Base-by-base conservation (phyloP, 352 stramenopile species). In the Hyaloperonospora brassicae region DNA sequence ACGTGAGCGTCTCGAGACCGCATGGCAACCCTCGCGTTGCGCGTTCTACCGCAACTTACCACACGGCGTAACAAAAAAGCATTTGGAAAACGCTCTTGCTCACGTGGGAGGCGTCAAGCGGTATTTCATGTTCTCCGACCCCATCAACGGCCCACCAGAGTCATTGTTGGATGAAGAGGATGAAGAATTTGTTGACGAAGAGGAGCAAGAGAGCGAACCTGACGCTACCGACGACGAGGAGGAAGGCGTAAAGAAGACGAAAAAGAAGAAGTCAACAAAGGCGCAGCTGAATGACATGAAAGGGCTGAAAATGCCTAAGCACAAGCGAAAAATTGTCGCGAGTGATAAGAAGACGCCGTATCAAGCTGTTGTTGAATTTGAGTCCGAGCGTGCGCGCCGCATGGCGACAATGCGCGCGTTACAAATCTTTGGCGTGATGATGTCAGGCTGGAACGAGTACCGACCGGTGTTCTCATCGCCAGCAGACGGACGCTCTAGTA, bases 391-490 rank as follows among this genome's bases (percentile, higher is more conserved):
- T 40, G 64, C 55, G 5, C 73, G 68, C 11, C 72, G 84, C 4
- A 73, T 72, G 5, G 84, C 84, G 34, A 69, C 87, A 44, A 82
- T 87, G 57, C 79, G 78, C 8, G 78, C 84, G 44, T 57, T 92
- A 22, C 79, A 89, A 66, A 94, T 94, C 55, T 94, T 94, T 54
- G 84, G 84, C 24, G 81, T 94, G 21, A 92, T 94, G 79, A 89
- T 94, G 76, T 64, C 50, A 21, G 83, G 80, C 48, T 89, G 68
- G 68, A 86, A 84, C n/a, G 79, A 94, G 63, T 84, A 87, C 50
- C 84, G 84, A 0, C 71, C 84, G 0, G 80, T 89, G 51, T 94
- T 94, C 52, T 76, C 79, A 44, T 79, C 78, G 1, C 43, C 61
- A 0, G 64, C 60, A 24, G 70, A 82, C 12, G 45, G 72, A 40